Base-by-base conservation (phyloP, 371 early-diverging fungal genomes). In the Mucor mucedo region DNA sequence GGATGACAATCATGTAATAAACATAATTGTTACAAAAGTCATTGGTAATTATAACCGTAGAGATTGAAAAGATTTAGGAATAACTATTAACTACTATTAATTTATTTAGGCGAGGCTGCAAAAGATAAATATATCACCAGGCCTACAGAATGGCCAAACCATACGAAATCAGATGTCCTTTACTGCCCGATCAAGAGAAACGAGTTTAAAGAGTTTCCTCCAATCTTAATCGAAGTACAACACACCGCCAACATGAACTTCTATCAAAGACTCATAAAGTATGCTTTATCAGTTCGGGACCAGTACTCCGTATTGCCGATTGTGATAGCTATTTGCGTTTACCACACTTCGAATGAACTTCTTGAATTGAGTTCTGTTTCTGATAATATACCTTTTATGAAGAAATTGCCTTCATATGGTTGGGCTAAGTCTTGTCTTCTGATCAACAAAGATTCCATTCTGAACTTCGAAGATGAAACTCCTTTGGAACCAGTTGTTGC, bases 401-500 rank as follows among this genome's bases (percentile, higher is more conserved):
- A 39, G 42, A 3, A 42, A 42, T 42, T 42, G 42, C 42, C 55
- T 55, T 28, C 55, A 39, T 5, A 55, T 62, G 55, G 68, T 39
- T 55, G 68, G 60, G 52, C 59, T 30, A 57, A 60, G 41, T 35
- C 62, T 32, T 68, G 63, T 48, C 55, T 55, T 52, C 50, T 62
- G 56, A 45, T 63, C 16, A 68, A 62, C 48, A 54, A 45, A 40
- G 38, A 59, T 55, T 39, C 63, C 14, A 68, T 68, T 33, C n/a
- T 49, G 28, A 44, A 55, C 39, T 28, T 62, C 42, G 28, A 58
- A 50, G 28, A 62, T 27, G 39, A 45, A 47, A 59, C 33, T 35
- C 29, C 62, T 62, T 55, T 68, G 40, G 45, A 63, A 40, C 49
- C 63, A 28, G 13, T 59, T 38, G 68, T 68, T 59, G 68, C 63